These are phyloP conservation scores for Dysphania ambrosioides DNA, from an alignment of 148 eudicot genomes.

Conservation along the genomic window DNA sequence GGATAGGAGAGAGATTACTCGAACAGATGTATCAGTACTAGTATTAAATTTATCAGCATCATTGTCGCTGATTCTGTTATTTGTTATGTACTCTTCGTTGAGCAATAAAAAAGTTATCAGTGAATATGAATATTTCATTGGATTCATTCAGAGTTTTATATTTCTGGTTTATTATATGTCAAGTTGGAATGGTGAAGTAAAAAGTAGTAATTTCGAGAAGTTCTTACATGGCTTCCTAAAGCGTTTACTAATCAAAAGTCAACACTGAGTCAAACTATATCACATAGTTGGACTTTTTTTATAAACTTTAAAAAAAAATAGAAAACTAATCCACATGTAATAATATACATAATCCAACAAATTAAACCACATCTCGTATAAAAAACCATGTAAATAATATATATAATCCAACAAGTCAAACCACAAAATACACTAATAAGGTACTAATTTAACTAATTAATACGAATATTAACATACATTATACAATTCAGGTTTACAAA, in stretches of 20 bases:
- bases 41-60: neutral
- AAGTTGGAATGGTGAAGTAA: neutral
- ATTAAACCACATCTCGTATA: too few species aligned
- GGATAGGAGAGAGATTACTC: neutral
- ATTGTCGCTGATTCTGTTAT: constrained; percentile 3
- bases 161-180: neutral
- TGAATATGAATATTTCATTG: neutral
- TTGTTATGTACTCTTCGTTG: constrained; percentile 12
- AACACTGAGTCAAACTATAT: neutral
- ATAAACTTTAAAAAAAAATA: too few species aligned
- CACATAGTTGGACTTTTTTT: neutral
- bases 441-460: too few species aligned
- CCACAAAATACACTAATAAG: too few species aligned
- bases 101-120: neutral
- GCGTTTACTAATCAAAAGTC: constrained; percentile 3
- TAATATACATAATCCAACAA: too few species aligned
- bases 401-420: too few species aligned
- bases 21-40: too few species aligned
- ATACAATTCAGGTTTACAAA: too few species aligned
- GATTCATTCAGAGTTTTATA: too few species aligned
- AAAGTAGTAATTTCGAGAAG: constrained; percentile 1
- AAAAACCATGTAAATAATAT: too few species aligned
- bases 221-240: neutral
- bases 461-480: too few species aligned
- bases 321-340: too few species aligned